Conservation (phyloP, 352 stramenopile genomes). For the Globisporangium megalacanthum region DNA sequence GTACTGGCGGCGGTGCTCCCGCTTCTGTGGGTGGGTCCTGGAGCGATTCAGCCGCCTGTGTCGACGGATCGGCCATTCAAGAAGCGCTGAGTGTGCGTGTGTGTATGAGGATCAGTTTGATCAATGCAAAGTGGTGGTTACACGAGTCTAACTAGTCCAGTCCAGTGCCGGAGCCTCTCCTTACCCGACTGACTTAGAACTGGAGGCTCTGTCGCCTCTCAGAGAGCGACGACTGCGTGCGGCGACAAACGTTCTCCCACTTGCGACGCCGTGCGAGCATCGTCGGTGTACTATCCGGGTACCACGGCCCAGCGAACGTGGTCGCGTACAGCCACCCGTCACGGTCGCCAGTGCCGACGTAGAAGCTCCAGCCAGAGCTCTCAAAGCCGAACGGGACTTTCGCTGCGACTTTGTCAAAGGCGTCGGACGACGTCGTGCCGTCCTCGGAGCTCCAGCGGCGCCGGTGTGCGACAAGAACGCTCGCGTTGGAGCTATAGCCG, state of each 20-base stretch:
- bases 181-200: background rate
- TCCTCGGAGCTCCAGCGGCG: conserved; percentile 22
- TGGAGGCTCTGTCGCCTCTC: background rate
- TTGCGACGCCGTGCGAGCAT: conserved; percentile 22
- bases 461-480: conserved; percentile 8
- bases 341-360: conserved; percentile 23
- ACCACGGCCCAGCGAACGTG: conserved; percentile 31
- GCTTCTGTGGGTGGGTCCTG: too few species aligned
- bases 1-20: background rate
- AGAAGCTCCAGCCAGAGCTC: conserved; percentile 21
- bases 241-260: conserved; percentile 17
- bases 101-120: too few species aligned
- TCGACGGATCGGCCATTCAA: too few species aligned
- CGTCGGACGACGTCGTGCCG: conserved; percentile 14
- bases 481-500: conserved; percentile 20
- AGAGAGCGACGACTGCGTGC: background rate
- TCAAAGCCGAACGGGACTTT: conserved; percentile 16
- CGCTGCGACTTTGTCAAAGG: conserved; percentile 20
- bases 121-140: too few species aligned
- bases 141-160: too few species aligned
- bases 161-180: background rate
- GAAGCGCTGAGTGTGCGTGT: too few species aligned
- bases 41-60: too few species aligned
- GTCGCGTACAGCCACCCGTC: conserved; percentile 35
- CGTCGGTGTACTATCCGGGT: conserved; percentile 14